A percentile compares a stretch with the other conserved stretches of the same genome.
Evolutionary conservation across 306 rosid genomes (phyloP).

Genomic region (Prunus dulcis): DNA sequence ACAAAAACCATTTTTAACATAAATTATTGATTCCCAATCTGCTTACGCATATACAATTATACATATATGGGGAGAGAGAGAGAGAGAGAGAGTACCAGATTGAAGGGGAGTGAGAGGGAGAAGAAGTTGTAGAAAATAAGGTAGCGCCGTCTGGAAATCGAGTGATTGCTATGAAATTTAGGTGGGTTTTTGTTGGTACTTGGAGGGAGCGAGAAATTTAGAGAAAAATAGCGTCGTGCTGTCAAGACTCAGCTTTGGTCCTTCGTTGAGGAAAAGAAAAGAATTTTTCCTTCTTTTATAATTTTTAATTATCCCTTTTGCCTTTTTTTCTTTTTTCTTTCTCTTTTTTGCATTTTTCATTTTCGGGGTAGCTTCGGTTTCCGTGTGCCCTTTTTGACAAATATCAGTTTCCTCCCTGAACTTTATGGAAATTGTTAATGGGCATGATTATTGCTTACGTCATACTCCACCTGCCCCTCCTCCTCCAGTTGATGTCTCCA

Average conservation of each 20-base stretch:
- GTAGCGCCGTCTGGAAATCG: neutral
- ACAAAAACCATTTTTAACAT: neutral
- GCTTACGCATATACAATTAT: neutral
- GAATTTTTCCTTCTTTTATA: constrained; percentile 1
- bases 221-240: neutral
- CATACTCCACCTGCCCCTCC: neutral
- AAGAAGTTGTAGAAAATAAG: neutral
- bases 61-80: neutral
- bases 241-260: constrained; percentile 23
- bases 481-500: too few relatives aligned
- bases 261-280: constrained; percentile 20
- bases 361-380: neutral
- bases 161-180: constrained; percentile 4
- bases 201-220: constrained; percentile 1
- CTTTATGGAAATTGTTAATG: neutral
- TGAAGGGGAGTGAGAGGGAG: neutral
- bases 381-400: neutral
- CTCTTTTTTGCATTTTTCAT: neutral
- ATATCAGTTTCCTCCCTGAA: neutral
- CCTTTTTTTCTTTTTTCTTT: neutral
- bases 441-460: neutral
- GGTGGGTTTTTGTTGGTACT: constrained; percentile 4
- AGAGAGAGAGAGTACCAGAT: constrained; percentile 7
- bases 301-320: neutral
- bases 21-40: neutral